phyloP scores from a whole-genome alignment of 2,329 filamentous ascomycete species.

The Trichoderma sp. region DNA sequence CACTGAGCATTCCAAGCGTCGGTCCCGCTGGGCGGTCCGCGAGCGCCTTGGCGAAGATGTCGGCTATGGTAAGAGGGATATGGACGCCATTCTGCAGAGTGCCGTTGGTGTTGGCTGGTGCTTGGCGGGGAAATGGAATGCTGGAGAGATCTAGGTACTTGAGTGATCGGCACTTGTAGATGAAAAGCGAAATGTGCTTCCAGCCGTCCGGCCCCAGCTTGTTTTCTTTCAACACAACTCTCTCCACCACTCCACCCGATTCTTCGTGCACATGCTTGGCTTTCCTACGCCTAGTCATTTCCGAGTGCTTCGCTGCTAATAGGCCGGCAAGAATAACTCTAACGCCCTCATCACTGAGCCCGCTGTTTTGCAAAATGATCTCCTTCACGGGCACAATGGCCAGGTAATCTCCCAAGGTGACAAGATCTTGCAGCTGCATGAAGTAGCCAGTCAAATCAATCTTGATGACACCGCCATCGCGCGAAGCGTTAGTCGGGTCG shows the following conservation, averaged over 20 bases:
- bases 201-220: conserved; percentile 84
- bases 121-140: conserved; percentile 65
- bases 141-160: conserved; percentile 84
- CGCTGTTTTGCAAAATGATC: conserved; percentile 80
- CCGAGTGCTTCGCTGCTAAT: conserved; percentile 70
- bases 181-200: conserved; percentile 85
- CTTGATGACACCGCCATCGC: conserved; percentile 72
- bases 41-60: conserved; percentile 72
- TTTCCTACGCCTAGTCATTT: conserved; percentile 49
- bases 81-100: conserved; percentile 34
- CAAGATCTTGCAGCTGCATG: conserved; percentile 76
- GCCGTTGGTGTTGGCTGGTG: conserved; percentile 30
- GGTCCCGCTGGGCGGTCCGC: conserved; percentile 72
- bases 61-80: conserved; percentile 39
- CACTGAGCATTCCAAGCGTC: conserved; percentile 75
- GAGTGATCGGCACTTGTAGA: conserved; percentile 84
- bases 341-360: conserved; percentile 80
- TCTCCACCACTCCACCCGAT: conserved; percentile 75
- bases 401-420: conserved; percentile 89
- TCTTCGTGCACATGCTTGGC: conserved; percentile 41
- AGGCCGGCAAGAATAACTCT: conserved; percentile 83
- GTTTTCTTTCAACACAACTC: conserved; percentile 86
- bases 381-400: conserved; percentile 90
- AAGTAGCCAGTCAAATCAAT: conserved; percentile 82
- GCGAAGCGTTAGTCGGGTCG: conserved; percentile 61